Conservation (phyloP, 108 stramenopile genomes). For the Nitzschia sp. region DNA sequence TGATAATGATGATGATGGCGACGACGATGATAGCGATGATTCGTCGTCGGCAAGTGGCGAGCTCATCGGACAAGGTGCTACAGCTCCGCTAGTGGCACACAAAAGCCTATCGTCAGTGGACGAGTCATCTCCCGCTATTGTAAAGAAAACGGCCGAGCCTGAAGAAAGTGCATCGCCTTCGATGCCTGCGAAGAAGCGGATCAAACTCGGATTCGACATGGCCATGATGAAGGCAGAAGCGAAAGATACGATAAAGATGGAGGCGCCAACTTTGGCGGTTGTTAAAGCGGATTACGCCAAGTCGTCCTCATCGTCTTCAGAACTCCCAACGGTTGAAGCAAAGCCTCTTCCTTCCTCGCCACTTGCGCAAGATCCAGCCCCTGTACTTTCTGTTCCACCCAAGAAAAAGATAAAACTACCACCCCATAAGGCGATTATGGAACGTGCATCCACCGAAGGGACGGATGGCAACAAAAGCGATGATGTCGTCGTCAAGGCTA, state of each 20-base stretch:
- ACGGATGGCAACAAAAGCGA: not conserved
- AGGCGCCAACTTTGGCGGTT: not conserved
- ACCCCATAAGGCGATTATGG: constrained; percentile 1
- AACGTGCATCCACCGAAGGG: constrained; percentile 6
- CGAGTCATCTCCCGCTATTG: not conserved
- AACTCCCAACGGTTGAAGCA: not conserved
- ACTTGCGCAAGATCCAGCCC: not conserved
- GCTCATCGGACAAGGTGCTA: not conserved
- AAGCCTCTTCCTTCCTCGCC: not conserved
- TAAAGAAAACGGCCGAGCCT: not conserved
- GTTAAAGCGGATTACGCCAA: not conserved
- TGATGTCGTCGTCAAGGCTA: constrained; percentile 13
- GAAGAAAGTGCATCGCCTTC: not conserved
- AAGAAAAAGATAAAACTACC: constrained; percentile 4
- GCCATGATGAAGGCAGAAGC: not conserved
- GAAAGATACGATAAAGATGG: not conserved
- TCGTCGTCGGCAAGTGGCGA: not conserved
- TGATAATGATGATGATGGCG: too few relatives aligned
- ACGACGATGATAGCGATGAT: constrained; percentile 4
- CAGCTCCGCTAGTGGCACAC: not conserved
- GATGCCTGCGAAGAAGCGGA: constrained; percentile 6
- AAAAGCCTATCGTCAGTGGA: not conserved
- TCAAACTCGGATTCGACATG: not conserved
- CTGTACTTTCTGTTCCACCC: not conserved
- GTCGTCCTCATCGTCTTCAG: not conserved